These are phyloP conservation scores for Ophiostoma tasmaniense DNA, from an alignment of 2,329 filamentous ascomycete genomes.

Conservation along the genomic window DNA sequence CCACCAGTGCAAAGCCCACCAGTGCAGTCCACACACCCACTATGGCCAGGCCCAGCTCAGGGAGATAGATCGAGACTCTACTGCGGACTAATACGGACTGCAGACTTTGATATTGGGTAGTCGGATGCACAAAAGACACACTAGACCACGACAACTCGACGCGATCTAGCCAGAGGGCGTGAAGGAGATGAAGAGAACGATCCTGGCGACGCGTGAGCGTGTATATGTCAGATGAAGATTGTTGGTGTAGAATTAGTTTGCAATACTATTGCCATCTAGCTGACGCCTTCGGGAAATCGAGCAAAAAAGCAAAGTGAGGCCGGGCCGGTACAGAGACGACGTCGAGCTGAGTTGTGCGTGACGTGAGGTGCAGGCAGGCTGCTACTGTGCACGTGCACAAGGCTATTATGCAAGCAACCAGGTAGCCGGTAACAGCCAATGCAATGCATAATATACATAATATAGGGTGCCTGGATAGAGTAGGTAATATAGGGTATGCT, in stretches of 20 bases:
- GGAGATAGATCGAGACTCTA: not conserved
- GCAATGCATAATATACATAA: not conserved
- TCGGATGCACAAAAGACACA: not conserved
- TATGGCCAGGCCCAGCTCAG: not conserved
- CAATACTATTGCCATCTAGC: not conserved
- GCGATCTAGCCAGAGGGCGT: constrained; percentile 1
- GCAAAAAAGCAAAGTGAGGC: not conserved
- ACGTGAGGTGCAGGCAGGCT: not conserved
- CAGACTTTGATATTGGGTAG: not conserved
- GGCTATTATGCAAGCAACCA: not conserved
- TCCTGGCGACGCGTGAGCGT: constrained; percentile 8
- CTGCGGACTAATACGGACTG: not conserved
- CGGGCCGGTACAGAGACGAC: not conserved
- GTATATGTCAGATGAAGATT: not conserved
- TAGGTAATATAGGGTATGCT: not conserved
- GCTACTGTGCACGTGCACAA: not conserved
- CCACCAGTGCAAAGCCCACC: not conserved
- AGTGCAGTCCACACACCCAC: not conserved
- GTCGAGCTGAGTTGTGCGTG: not conserved
- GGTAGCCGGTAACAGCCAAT: not conserved
- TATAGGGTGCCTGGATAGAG: not conserved
- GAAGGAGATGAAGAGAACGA: not conserved
- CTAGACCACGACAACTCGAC: not conserved
- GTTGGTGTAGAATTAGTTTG: not conserved
- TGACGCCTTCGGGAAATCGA: not conserved